Evolutionary conservation across 495 filamentous ascomycete species (phyloP), one percentile per base, ranked within the genome.

Genomic region (Ramalina intermedia): DNA sequence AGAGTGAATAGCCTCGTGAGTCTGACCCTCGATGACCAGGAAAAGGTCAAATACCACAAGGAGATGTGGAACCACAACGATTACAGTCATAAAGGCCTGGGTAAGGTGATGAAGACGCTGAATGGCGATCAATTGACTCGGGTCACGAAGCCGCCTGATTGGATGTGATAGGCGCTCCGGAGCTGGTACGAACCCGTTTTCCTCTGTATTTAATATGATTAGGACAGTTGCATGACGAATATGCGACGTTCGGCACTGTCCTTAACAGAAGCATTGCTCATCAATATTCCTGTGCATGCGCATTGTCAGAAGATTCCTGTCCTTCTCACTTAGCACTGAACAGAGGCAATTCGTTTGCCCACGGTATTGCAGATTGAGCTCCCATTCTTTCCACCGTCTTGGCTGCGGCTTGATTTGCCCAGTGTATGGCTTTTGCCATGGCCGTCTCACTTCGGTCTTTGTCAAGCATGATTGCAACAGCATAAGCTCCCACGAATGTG

Each of bases 401-500:
- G 33, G 82, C 81, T 11, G 87, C 81, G 7, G 86, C 89, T 35
- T 67, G 67, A 47, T 82, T 85, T 37, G 89, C 85, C 65, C 72
- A 73, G 48, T 61, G 65, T 52, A 91, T 76, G 0, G 82, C 81
- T 11, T 65, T 64, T 38, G 69, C 74, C 56, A 82, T 75, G 75
- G 66, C 48, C 67, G 52, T 62, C 20, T 58, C 63, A 33, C 71
- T 74, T 50, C 70, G 72, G 1, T 71, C 72, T 13, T 27, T 49
- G 4, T 51, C 53, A 17, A 70, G 67, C 21, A 82, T 71, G 6
- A 47, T 16, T 43, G 74, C 72, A 17, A 89, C 76, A 4, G 89
- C 85, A 66, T 94, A 95, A 37, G 71, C 78, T 2, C 91, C 91
- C 2, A 93, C 85, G 65, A 94, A 98, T 4, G 90, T 94, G 63